phyloP scores from a whole-genome alignment of 78 protist genomes.

The Guillardia theta region DNA sequence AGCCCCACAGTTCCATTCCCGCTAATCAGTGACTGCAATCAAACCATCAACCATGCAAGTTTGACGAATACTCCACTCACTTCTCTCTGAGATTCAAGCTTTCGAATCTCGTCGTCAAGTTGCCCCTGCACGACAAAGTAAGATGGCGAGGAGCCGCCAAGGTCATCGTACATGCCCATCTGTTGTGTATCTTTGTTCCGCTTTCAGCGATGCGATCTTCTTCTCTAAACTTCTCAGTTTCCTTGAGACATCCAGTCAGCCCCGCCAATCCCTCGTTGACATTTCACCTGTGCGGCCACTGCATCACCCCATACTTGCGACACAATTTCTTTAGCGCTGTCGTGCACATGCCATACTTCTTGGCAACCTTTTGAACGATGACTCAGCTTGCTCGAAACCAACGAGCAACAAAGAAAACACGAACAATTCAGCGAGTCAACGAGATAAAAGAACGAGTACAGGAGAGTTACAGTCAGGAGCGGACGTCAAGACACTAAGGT shows the following conservation, averaged over 20 bases:
- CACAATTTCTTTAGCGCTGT: conserved; percentile 35
- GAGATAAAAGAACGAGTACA: not conserved
- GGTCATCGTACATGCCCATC: not conserved
- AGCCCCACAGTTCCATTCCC: not conserved
- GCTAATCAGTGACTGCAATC: not conserved
- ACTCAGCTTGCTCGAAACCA: too few species aligned
- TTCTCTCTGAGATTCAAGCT: not conserved
- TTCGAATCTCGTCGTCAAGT: conserved; percentile 23
- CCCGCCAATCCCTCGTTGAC: too few species aligned
- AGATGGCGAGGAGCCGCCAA: not conserved
- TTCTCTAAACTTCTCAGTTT: not conserved
- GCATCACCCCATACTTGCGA: conserved; percentile 45
- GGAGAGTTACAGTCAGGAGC: not conserved
- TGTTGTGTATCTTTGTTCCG: conserved; percentile 13
- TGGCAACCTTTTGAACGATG: not conserved
- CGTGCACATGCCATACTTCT: conserved; percentile 35
- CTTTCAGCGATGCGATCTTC: not conserved
- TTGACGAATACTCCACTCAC: too few species aligned
- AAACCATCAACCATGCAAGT: too few species aligned
- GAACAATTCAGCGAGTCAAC: too few species aligned
- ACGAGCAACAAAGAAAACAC: too few species aligned
- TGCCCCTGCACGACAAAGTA: not conserved
- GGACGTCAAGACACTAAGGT: not conserved
- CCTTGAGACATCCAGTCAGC: too few species aligned
- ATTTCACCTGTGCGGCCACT: not conserved